Percentiles rank a stretch among this genome's conserved stretches.
phyloP scores from a whole-genome alignment of 2,329 filamentous ascomycete genomes.

The Fusarium humuli region DNA sequence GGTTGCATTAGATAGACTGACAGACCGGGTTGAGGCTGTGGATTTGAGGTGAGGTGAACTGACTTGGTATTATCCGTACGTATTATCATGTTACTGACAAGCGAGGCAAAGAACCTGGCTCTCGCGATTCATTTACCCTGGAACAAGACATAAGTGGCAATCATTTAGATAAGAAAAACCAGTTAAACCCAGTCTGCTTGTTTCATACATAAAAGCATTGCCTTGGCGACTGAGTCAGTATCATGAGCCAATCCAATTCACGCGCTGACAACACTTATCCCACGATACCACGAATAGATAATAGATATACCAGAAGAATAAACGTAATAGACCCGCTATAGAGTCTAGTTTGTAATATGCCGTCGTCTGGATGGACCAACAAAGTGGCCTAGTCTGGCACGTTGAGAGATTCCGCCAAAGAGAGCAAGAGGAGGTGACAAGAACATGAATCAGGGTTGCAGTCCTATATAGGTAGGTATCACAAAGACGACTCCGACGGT shows the following conservation, averaged over 20 bases:
- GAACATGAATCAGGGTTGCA: conserved; percentile 12
- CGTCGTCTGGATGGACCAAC: not conserved
- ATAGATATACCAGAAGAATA: not conserved
- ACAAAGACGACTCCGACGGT: not conserved
- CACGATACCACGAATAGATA: not conserved
- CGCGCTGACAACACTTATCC: not conserved
- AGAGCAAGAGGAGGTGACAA: not conserved
- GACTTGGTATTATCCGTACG: not conserved
- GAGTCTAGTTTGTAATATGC: not conserved
- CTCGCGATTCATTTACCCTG: not conserved
- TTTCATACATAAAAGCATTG: not conserved
- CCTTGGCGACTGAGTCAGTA: conserved; percentile 14
- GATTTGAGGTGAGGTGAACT: not conserved
- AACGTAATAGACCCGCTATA: conserved; percentile 11
- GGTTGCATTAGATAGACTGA: not conserved
- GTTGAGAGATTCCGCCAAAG: not conserved
- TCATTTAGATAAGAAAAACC: not conserved
- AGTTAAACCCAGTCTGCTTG: not conserved
- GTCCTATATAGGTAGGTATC: conserved; percentile 4
- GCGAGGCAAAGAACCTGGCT: not conserved
- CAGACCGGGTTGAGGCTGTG: not conserved
- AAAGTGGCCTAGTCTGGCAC: not conserved
- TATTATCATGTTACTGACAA: not conserved
- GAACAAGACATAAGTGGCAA: not conserved
- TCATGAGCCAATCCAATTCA: not conserved